phyloP scores from a whole-genome alignment of 441 rosid genomes.

The Syzygium syzygioides region DNA sequence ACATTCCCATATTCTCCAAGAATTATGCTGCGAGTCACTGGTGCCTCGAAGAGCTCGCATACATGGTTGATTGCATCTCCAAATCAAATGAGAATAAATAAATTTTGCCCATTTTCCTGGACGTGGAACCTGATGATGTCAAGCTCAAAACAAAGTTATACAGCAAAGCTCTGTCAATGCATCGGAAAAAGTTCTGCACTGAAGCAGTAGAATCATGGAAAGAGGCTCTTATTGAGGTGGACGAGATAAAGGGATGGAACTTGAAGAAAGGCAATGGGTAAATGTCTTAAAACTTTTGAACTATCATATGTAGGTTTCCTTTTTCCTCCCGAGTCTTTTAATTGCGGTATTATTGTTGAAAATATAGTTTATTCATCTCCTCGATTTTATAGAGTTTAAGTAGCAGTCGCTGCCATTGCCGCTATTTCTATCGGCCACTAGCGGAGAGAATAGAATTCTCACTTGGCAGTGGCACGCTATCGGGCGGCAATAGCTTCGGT shows the following conservation, averaged over 20 bases:
- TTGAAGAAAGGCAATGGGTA: no score
- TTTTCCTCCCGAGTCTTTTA: neutral
- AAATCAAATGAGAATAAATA: neutral
- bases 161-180: accelerated
- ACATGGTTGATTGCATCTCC: neutral
- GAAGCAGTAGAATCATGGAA: neutral
- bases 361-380: neutral
- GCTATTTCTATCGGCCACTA: neutral
- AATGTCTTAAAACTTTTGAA: no score
- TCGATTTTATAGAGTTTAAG: no score
- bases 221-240: no score
- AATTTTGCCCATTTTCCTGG: neutral
- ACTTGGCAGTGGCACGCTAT: no score
- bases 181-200: accelerated
- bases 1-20: neutral
- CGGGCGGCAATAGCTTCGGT: no score
- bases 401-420: neutral
- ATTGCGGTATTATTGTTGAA: neutral
- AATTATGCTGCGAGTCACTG: neutral
- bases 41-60: neutral
- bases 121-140: neutral
- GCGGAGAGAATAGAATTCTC: no score
- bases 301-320: no score
- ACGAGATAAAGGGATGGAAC: neutral
- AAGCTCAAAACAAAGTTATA: neutral